Conservation (phyloP, 1,284 basidiomycete species). For the Naganishia cerealis region DNA sequence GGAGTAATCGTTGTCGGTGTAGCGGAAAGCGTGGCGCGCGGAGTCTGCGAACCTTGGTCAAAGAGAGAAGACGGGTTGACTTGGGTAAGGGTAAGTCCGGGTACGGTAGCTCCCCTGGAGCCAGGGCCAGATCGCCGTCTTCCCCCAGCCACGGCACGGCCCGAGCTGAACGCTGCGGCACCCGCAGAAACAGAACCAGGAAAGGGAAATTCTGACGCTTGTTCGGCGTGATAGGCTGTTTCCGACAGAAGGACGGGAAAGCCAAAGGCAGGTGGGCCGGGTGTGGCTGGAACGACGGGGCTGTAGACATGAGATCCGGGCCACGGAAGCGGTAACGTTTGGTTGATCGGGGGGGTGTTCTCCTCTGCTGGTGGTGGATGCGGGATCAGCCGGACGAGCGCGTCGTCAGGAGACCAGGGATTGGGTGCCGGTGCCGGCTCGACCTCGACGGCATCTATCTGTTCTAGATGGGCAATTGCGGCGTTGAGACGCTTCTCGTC, state of each 20-base stretch:
- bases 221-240: slow-evolving; percentile 28
- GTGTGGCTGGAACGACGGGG: slow-evolving; percentile 21
- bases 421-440: slow-evolving; percentile 31
- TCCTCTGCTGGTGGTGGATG: slow-evolving; percentile 6
- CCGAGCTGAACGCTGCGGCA: slow-evolving; percentile 11
- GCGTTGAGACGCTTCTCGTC: slow-evolving; percentile 30
- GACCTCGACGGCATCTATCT: slow-evolving; percentile 33
- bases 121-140: slow-evolving; percentile 9
- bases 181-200: slow-evolving; percentile 21
- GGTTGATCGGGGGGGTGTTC: not conserved
- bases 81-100: slow-evolving; percentile 6
- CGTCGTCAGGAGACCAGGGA: slow-evolving; percentile 33
- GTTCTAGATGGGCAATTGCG: slow-evolving; percentile 32
- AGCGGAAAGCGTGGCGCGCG: not conserved
- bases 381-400: slow-evolving; percentile 30
- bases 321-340: slow-evolving; percentile 26
- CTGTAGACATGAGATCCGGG: slow-evolving; percentile 30
- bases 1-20: not conserved
- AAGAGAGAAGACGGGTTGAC: not conserved
- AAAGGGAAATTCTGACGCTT: slow-evolving; percentile 20
- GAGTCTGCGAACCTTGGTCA: not conserved
- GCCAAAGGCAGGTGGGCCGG: slow-evolving; percentile 17
- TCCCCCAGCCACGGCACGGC: slow-evolving; percentile 8
- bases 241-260: slow-evolving; percentile 28
- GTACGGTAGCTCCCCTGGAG: slow-evolving; percentile 1